Conservation (phyloP, 2,329 filamentous ascomycete species). For the Trichoderma aggressivum region DNA sequence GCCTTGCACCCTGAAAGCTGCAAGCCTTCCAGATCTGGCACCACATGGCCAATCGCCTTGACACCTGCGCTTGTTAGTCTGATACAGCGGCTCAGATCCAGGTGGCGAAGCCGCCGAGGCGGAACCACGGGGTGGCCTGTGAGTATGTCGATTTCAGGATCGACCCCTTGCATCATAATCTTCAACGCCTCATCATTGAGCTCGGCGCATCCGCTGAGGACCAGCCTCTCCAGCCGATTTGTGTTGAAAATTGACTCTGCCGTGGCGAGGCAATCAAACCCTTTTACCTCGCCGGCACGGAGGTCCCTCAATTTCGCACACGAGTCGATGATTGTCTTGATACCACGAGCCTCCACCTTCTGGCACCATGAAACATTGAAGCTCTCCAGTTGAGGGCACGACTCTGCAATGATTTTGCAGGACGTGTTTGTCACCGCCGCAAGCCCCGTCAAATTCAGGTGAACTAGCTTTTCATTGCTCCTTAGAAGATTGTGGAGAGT, state of each 20-base stretch:
- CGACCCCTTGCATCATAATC: conserved; percentile 69
- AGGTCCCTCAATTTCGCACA: conserved; percentile 76
- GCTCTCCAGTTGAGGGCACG: conserved; percentile 76
- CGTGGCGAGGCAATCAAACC: conserved; percentile 71
- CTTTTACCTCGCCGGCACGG: conserved; percentile 74
- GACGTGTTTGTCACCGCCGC: conserved; percentile 75
- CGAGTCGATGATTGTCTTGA: conserved; percentile 67
- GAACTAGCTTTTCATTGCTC: conserved; percentile 72
- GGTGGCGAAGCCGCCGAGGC: conserved; percentile 72
- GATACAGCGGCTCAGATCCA: conserved; percentile 79
- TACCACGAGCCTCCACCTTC: conserved; percentile 73
- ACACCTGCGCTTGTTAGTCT: conserved; percentile 71
- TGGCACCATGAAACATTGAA: conserved; percentile 94
- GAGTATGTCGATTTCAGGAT: conserved; percentile 77
- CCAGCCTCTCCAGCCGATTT: conserved; percentile 78
- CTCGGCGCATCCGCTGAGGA: conserved; percentile 75
- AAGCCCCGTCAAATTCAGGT: conserved; percentile 82
- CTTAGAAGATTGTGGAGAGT: conserved; percentile 74
- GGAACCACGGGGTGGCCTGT: conserved; percentile 74
- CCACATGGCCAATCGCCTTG: conserved; percentile 66
- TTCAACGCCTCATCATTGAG: conserved; percentile 71
- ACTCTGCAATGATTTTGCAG: conserved; percentile 79
- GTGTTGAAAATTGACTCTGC: conserved; percentile 71
- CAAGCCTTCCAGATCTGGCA: conserved; percentile 77
- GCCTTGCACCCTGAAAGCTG: conserved; percentile 75